Percentiles rank a stretch among this genome's conserved stretches.
These are phyloP conservation scores for Brettanomyces custersianus DNA, from an alignment of 805 yeast genomes.

Conservation along the genomic window DNA sequence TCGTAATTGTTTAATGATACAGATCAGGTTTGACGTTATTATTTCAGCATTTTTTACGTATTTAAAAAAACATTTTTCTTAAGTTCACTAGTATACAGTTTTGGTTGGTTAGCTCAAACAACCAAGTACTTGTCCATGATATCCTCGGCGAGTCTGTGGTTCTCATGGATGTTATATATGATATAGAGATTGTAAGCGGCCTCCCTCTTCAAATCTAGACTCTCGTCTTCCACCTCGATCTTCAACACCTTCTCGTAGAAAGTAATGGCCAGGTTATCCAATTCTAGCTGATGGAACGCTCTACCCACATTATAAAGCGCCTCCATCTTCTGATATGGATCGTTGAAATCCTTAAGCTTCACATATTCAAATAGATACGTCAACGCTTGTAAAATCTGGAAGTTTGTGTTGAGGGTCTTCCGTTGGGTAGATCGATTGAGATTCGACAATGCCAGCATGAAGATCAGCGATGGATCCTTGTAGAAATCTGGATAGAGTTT, in stretches of 20 bases:
- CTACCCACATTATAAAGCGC: constrained; percentile 78
- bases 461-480: constrained; percentile 70
- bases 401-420: constrained; percentile 74
- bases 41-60: no score
- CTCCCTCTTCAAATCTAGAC: constrained; percentile 51
- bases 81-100: not conserved
- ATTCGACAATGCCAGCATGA: constrained; percentile 71
- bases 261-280: constrained; percentile 60
- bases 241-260: constrained; percentile 64
- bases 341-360: constrained; percentile 27
- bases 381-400: constrained; percentile 81
- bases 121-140: constrained; percentile 57
- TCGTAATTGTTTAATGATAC: no score
- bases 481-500: constrained; percentile 61
- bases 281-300: constrained; percentile 74
- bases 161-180: constrained; percentile 72
- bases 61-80: not conserved
- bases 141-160: constrained; percentile 50
- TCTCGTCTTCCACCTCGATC: constrained; percentile 34
- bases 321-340: constrained; percentile 58
- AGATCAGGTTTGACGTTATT: no score
- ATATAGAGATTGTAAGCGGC: constrained; percentile 80
- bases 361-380: constrained; percentile 68
- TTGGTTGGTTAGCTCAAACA: constrained; percentile 8
- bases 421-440: constrained; percentile 90